Conservation (phyloP, 148 eudicot genomes). For the Vaccinium corymbosum region DNA sequence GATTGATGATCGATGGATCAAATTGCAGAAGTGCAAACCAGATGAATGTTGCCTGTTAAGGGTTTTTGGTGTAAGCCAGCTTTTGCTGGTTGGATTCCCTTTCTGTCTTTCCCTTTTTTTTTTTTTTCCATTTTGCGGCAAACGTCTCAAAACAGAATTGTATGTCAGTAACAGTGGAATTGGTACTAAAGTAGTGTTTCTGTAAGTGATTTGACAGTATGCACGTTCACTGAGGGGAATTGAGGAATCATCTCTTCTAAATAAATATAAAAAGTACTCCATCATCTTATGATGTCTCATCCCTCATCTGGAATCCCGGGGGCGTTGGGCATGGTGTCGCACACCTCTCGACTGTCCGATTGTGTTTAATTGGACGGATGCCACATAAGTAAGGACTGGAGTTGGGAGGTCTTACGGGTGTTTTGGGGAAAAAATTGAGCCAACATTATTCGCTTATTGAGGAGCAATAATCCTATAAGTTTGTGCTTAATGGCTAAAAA, state of each 20-base stretch:
- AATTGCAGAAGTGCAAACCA: conserved; percentile 28
- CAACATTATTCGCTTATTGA: too few relatives aligned
- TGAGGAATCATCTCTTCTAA: not conserved
- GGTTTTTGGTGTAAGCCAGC: conserved; percentile 33
- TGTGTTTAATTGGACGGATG: too few relatives aligned
- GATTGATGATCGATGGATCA: not conserved
- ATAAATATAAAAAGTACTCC: too few relatives aligned
- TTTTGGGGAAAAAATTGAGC: too few relatives aligned
- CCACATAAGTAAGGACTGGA: too few relatives aligned
- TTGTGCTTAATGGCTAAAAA: too few relatives aligned
- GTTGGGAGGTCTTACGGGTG: too few relatives aligned
- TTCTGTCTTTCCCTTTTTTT: too few relatives aligned
- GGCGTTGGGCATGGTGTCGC: too few relatives aligned
- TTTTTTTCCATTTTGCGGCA: not conserved
- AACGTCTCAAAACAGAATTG: not conserved
- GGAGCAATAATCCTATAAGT: too few relatives aligned
- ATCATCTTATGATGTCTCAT: not conserved
- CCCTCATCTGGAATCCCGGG: not conserved
- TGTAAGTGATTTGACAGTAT: not conserved
- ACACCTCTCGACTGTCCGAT: too few relatives aligned
- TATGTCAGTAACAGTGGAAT: not conserved
- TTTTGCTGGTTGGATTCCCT: not conserved
- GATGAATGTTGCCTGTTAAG: conserved; percentile 21
- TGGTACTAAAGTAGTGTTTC: not conserved
- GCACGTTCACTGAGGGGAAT: not conserved